These are phyloP conservation scores for Colletotrichum navitas DNA, from an alignment of 2,329 filamentous ascomycete species.

Conservation along the genomic window DNA sequence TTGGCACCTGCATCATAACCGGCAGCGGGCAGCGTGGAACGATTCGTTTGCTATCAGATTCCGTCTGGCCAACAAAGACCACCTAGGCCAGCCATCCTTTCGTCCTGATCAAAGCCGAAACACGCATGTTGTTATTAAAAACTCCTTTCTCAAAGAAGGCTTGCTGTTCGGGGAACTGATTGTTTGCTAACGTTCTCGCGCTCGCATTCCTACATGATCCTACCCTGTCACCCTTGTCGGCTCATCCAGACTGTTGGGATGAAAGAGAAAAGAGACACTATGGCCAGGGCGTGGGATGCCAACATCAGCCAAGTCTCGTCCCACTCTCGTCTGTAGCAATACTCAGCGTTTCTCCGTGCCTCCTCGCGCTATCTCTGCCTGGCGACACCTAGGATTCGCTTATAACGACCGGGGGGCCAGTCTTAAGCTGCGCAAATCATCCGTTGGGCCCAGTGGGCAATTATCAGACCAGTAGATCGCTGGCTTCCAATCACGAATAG, in stretches of 20 bases:
- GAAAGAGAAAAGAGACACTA: neutral
- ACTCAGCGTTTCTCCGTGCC: neutral
- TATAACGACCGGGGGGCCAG: neutral
- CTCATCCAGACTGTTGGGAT: slow-evolving; percentile 30
- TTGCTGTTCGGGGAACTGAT: neutral
- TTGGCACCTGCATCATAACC: neutral
- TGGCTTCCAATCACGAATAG: neutral
- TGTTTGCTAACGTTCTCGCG: slow-evolving; percentile 1
- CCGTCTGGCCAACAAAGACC: neutral
- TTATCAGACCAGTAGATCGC: neutral
- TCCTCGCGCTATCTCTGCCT: neutral
- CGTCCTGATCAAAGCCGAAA: neutral
- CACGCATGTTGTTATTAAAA: neutral
- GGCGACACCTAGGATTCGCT: neutral
- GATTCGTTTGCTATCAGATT: slow-evolving; percentile 8
- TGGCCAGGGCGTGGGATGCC: neutral
- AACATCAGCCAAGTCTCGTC: neutral
- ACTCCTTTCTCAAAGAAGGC: too few relatives aligned
- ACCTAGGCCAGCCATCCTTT: neutral
- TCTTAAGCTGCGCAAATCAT: neutral
- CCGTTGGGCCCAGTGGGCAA: neutral
- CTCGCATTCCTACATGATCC: neutral
- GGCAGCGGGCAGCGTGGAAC: neutral
- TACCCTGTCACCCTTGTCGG: slow-evolving; percentile 4
- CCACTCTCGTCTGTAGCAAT: neutral